Conservation (phyloP, 2,329 filamentous ascomycete species). For the Huntiella moniliformis region DNA sequence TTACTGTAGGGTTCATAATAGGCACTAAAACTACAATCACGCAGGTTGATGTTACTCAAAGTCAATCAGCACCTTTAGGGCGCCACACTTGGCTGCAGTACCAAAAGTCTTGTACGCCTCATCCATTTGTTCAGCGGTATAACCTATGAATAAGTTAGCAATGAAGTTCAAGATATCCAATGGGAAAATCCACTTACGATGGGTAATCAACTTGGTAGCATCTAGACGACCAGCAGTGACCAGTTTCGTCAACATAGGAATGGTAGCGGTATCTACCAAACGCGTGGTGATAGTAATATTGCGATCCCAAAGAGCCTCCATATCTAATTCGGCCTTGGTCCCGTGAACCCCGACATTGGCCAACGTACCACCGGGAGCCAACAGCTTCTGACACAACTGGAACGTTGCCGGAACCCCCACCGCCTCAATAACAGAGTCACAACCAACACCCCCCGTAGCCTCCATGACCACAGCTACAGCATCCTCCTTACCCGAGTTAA, state of each 20-base stretch:
- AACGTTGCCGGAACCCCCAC: constrained; percentile 36
- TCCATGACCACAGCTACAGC: constrained; percentile 21
- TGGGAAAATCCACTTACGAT: constrained; percentile 19
- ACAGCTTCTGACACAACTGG: constrained; percentile 31
- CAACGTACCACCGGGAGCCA: constrained; percentile 33
- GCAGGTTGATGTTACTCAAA: not conserved
- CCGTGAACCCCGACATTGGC: constrained; percentile 42
- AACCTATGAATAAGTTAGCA: constrained; percentile 16
- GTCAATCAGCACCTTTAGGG: constrained; percentile 26
- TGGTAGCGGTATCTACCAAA: constrained; percentile 28
- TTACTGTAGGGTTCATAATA: not conserved
- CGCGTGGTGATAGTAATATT: constrained; percentile 34
- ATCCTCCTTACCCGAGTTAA: constrained; percentile 22
- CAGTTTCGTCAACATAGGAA: constrained; percentile 29
- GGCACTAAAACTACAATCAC: not conserved
- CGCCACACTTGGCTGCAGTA: constrained; percentile 22
- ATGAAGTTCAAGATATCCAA: not conserved
- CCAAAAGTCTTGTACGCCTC: constrained; percentile 26
- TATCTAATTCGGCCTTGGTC: constrained; percentile 29
- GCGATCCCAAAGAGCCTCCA: constrained; percentile 34
- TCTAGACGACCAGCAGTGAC: constrained; percentile 24
- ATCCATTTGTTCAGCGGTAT: constrained; percentile 24
- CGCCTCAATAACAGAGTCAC: constrained; percentile 38
- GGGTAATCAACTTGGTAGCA: constrained; percentile 26
- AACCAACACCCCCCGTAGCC: constrained; percentile 31